A percentile compares a stretch with the other conserved stretches of the same genome.
These are phyloP conservation scores for Prunus padus DNA, from an alignment of 306 rosid genomes.

Conservation along the genomic window DNA sequence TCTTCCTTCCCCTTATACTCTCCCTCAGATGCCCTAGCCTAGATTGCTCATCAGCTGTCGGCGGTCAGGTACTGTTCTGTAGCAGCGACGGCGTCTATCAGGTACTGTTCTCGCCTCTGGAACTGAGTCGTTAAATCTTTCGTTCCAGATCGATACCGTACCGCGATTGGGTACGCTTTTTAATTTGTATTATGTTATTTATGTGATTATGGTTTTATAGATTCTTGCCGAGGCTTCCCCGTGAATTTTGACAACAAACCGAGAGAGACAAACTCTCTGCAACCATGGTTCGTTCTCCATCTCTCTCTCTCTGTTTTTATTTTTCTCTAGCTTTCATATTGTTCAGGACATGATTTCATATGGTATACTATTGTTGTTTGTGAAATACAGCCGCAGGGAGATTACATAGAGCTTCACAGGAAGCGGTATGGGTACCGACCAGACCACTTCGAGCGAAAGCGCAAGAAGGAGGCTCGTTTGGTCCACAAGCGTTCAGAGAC, in stretches of 20 bases:
- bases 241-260: neutral
- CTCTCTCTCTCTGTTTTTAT: neutral
- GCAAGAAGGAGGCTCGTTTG: slow-evolving; percentile 88
- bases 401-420: slow-evolving; percentile 86
- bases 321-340: neutral
- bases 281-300: slow-evolving; percentile 25
- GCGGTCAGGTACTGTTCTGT: too few species aligned
- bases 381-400: slow-evolving; percentile 84
- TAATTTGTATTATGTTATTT: neutral
- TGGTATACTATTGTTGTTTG: neutral
- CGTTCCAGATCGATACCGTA: too few species aligned
- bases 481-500: slow-evolving; percentile 71
- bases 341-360: neutral
- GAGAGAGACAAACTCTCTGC: neutral
- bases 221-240: neutral
- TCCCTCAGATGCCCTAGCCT: too few species aligned
- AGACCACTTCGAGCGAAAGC: slow-evolving; percentile 87
- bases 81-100: too few species aligned
- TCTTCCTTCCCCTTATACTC: too few species aligned
- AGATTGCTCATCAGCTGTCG: too few species aligned
- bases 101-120: too few species aligned
- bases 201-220: neutral
- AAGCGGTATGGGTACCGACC: slow-evolving; percentile 81
- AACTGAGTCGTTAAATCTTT: too few species aligned
- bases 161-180: too few species aligned